A percentile compares a stretch with the other conserved stretches of the same genome.
These are phyloP conservation scores for Penicillium flavigenum DNA, from an alignment of 495 filamentous ascomycete species.

Conservation along the genomic window DNA sequence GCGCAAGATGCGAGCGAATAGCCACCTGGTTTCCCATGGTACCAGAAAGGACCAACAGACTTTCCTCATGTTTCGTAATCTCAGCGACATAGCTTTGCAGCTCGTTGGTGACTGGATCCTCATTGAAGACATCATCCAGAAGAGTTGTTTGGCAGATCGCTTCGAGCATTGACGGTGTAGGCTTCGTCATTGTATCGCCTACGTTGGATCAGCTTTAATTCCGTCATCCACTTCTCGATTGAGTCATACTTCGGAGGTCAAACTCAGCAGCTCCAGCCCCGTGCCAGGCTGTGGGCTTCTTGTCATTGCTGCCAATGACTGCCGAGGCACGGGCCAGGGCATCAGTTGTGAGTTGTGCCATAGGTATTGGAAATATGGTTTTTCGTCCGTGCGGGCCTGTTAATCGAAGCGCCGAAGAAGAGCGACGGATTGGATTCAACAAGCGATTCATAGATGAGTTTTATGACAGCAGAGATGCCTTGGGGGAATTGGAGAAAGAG, in stretches of 20 bases:
- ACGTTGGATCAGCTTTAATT: background rate
- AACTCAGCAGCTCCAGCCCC: slow-evolving; percentile 62
- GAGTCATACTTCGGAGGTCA: slow-evolving; percentile 53
- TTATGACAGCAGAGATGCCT: background rate
- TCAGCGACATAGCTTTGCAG: slow-evolving; percentile 69
- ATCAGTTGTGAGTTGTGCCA: slow-evolving; percentile 30
- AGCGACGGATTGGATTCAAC: slow-evolving; percentile 21
- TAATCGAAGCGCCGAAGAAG: slow-evolving; percentile 9
- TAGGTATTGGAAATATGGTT: slow-evolving; percentile 4
- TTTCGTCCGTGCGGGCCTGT: background rate
- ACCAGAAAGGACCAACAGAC: slow-evolving; percentile 74
- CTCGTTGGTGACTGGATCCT: slow-evolving; percentile 74
- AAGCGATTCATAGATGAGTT: slow-evolving; percentile 21
- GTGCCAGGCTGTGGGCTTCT: slow-evolving; percentile 51
- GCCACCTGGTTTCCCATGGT: slow-evolving; percentile 74
- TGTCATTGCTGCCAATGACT: slow-evolving; percentile 10
- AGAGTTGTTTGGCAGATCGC: slow-evolving; percentile 59
- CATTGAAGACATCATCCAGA: slow-evolving; percentile 80
- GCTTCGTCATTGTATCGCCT: slow-evolving; percentile 82
- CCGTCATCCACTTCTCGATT: slow-evolving; percentile 18
- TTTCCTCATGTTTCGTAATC: slow-evolving; percentile 69
- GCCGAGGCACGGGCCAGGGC: slow-evolving; percentile 17
- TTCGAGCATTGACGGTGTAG: slow-evolving; percentile 75
- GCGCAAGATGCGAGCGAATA: slow-evolving; percentile 46
- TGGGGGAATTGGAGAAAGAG: slow-evolving; percentile 11